phyloP scores from a whole-genome alignment of 2,329 filamentous ascomycete genomes.

The Beauveria sp. region DNA sequence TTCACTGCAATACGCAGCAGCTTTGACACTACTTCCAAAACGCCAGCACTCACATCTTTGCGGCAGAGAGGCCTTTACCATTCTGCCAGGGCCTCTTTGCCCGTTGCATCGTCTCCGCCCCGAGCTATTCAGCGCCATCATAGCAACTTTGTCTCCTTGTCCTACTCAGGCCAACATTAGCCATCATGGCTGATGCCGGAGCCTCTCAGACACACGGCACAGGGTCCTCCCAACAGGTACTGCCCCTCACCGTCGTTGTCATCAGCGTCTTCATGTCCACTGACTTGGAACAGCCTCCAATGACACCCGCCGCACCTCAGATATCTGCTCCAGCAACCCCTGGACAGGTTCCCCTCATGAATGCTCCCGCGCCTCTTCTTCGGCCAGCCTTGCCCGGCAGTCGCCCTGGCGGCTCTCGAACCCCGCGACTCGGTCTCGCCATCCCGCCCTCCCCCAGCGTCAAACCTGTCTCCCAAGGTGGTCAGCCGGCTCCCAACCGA shows the following conservation, averaged over 20 bases:
- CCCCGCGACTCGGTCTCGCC: slow-evolving; percentile 76
- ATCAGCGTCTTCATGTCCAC: neutral
- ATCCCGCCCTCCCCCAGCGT: slow-evolving; percentile 82
- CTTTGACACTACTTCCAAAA: neutral
- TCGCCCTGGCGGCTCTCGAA: slow-evolving; percentile 53
- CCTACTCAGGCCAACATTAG: slow-evolving; percentile 12
- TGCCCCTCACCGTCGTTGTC: neutral
- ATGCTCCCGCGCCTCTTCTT: slow-evolving; percentile 70
- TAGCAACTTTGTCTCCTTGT: neutral
- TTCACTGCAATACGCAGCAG: no score
- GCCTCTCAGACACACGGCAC: slow-evolving; percentile 16
- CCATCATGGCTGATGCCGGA: slow-evolving; percentile 21
- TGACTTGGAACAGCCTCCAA: slow-evolving; percentile 4
- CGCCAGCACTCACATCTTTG: neutral
- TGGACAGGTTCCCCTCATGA: slow-evolving; percentile 51
- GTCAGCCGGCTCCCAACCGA: slow-evolving; percentile 26
- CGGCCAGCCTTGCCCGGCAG: slow-evolving; percentile 73
- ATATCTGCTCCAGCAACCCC: slow-evolving; percentile 24
- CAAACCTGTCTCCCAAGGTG: slow-evolving; percentile 56
- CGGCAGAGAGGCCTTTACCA: neutral
- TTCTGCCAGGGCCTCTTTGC: slow-evolving; percentile 4
- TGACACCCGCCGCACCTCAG: slow-evolving; percentile 17
- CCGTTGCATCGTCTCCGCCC: neutral
- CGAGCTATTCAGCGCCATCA: neutral
- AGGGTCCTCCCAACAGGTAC: slow-evolving; percentile 12